Evolutionary conservation across 139 green algal genomes (phyloP).

Genomic region (Coelastrella sp.): DNA sequence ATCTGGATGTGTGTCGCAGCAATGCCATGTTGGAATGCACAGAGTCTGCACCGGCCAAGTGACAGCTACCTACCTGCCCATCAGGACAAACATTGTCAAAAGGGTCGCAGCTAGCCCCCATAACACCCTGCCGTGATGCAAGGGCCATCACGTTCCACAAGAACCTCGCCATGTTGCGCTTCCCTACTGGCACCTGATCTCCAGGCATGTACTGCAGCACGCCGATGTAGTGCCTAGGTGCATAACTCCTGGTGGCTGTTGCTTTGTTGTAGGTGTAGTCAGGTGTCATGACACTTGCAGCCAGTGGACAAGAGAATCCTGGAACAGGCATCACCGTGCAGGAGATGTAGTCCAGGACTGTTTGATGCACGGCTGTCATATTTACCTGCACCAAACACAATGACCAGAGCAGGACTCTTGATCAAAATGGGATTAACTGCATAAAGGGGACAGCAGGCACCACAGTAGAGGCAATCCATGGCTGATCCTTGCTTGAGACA

Average conservation of each 20-base stretch:
- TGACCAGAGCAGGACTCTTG: too few species aligned
- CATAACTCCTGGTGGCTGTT: conserved; percentile 5
- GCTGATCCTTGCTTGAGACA: too few species aligned
- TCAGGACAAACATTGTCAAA: conserved; percentile 33
- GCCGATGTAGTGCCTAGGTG: conserved; percentile 63
- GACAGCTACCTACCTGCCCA: conserved; percentile 39
- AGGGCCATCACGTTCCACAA: conserved; percentile 49
- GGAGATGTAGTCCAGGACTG: conserved; percentile 45
- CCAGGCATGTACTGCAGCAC: conserved; percentile 55
- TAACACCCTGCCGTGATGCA: neutral
- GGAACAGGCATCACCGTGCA: conserved; percentile 55
- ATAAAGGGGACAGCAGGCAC: too few species aligned
- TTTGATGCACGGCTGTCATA: conserved; percentile 11
- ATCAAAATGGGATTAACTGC: too few species aligned
- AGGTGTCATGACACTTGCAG: conserved; percentile 50
- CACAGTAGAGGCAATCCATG: too few species aligned
- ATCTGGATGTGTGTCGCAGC: too few species aligned
- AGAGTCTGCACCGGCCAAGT: too few species aligned
- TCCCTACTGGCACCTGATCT: neutral
- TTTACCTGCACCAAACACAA: conserved; percentile 69
- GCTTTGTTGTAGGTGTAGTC: neutral
- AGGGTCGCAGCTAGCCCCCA: conserved; percentile 48
- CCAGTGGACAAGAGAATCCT: conserved; percentile 64
- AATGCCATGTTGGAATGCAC: too few species aligned
- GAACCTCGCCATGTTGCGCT: conserved; percentile 34